Evolutionary conservation across 2,329 filamentous ascomycete species (phyloP), one percentile per base, ranked within the genome.

Genomic region (Harringtonia lauricola): DNA sequence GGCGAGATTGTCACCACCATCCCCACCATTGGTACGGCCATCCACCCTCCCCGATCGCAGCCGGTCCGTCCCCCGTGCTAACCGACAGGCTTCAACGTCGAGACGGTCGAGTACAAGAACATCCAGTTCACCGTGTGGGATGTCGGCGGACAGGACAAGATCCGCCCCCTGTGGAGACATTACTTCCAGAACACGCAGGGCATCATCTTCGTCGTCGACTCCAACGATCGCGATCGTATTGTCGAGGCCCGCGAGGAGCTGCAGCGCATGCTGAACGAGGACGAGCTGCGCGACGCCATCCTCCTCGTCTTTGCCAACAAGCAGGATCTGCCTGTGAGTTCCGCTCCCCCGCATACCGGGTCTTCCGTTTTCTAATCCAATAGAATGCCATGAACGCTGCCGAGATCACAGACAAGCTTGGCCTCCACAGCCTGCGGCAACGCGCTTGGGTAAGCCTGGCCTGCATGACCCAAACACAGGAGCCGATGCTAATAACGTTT

Each of bases 81-180:
- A 13, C 24, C 15, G 22, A 12, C 54, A 89, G 85, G 92, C 61
- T 98, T 98, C 83, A 98, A 98, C 75, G 92, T 98, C 67, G 92
- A 98, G 79, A 96, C 92, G 45, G 92, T 98, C 67, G 89, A 94
- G 67, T 96, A 96, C 79, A 95, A 95, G 81, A 98, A 98, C 81
- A 95, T 95, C 61, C 88, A 95, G 67, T 98, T 98, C 79, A 96
- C 90, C 67, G 92, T 98, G 65, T 98, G 92, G 92, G 92, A 96
- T 75, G 92, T 98, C 63, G 92, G 92, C 76, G 92, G 92, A 68
- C 92, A 98, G 77, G 92, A 98, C 81, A 96, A 96, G 86, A 98
- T 98, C 66, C 82, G 92, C 67, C 92, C 92, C 64, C 76, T 98
- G 63, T 98, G 92, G 92, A 88, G 92, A 74, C 92, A 96, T 71